phyloP scores from a whole-genome alignment of 2,329 filamentous ascomycete species.

The Penicillium occitanis region DNA sequence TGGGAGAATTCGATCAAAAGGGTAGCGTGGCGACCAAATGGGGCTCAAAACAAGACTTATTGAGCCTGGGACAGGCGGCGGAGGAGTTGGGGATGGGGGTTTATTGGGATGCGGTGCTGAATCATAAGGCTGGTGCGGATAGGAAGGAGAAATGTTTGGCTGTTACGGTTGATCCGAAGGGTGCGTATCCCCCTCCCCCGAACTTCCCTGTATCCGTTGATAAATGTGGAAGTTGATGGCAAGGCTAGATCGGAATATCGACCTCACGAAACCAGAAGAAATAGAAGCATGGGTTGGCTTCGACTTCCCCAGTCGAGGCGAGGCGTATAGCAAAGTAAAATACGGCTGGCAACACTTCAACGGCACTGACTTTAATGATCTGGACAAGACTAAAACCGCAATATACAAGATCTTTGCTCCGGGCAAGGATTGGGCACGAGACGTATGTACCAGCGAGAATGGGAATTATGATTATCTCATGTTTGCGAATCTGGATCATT shows the following conservation, averaged over 20 bases:
- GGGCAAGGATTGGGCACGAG: conserved; percentile 63
- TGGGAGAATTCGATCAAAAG: conserved; percentile 73
- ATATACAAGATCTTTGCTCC: conserved; percentile 66
- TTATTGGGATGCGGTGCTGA: conserved; percentile 70
- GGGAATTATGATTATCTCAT: conserved; percentile 71
- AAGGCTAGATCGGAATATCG: conserved; percentile 53
- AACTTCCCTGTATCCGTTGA: too few relatives aligned
- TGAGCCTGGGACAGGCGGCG: conserved; percentile 53
- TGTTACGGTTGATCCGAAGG: conserved; percentile 61
- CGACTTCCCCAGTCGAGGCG: conserved; percentile 61
- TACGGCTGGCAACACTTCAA: conserved; percentile 69
- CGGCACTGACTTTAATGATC: conserved; percentile 65
- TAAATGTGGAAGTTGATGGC: neutral
- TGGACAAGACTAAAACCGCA: conserved; percentile 53
- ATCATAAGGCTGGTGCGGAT: conserved; percentile 70
- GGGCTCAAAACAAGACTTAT: conserved; percentile 63
- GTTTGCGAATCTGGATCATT: conserved; percentile 70
- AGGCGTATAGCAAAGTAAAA: conserved; percentile 60
- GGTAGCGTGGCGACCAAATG: conserved; percentile 64
- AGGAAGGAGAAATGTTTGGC: conserved; percentile 61
- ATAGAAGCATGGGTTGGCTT: conserved; percentile 70
- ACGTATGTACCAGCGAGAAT: conserved; percentile 59
- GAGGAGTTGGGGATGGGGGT: conserved; percentile 56
- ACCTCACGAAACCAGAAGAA: conserved; percentile 56
- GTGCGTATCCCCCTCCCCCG: conserved; percentile 20